Percentiles rank a stretch among this genome's conserved stretches.
These are phyloP conservation scores for Astragalus glycyphyllos DNA, from an alignment of 306 rosid species.

Conservation along the genomic window DNA sequence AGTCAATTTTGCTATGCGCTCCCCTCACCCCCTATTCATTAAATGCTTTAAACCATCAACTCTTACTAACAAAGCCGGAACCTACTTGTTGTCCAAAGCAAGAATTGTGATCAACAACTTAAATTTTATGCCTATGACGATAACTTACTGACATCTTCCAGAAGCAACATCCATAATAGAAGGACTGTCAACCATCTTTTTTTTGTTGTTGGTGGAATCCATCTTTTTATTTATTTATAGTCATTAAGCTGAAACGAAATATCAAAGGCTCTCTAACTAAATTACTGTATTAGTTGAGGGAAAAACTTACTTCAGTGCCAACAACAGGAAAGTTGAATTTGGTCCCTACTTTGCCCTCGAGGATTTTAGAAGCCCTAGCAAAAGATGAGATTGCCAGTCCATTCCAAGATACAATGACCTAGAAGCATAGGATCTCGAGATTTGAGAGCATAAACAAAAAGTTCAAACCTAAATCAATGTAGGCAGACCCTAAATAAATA, in stretches of 20 bases:
- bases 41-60: constrained; percentile 7
- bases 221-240: constrained; percentile 22
- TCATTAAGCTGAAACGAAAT: constrained; percentile 22
- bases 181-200: constrained; percentile 2
- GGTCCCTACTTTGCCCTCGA: constrained; percentile 65
- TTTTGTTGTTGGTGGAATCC: too few relatives aligned
- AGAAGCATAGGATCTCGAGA: constrained; percentile 45
- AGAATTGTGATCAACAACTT: constrained; percentile 31
- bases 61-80: constrained; percentile 23
- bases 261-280: constrained; percentile 28
- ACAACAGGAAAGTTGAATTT: constrained; percentile 82
- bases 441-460: constrained; percentile 30
- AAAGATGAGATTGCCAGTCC: constrained; percentile 88
- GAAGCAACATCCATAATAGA: constrained; percentile 30
- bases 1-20: constrained; percentile 31
- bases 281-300: constrained; percentile 20
- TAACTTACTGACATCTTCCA: constrained; percentile 23
- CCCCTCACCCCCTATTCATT: constrained; percentile 32
- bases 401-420: constrained; percentile 98
- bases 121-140: constrained; percentile 3
- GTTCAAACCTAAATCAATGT: constrained; percentile 22
- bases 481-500: constrained; percentile 11
- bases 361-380: constrained; percentile 93
- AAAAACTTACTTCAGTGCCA: constrained; percentile 73
- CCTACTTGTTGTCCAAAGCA: constrained; percentile 29